Conservation (phyloP, 2,329 filamentous ascomycete species). For the Aspergillus tamarii region DNA sequence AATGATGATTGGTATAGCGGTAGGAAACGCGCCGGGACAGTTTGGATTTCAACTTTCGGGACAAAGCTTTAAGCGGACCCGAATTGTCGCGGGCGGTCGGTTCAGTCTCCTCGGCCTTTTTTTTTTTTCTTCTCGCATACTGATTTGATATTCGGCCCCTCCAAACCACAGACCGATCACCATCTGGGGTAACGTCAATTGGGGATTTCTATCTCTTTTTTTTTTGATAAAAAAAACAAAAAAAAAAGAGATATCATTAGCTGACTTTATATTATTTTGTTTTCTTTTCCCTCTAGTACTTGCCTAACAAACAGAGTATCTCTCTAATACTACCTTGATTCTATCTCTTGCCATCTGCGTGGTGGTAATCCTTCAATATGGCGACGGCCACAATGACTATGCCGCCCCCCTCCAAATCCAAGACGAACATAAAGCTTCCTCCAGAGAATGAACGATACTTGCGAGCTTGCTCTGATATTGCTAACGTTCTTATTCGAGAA, state of each 20-base stretch:
- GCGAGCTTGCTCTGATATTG: conserved; percentile 93
- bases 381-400: conserved; percentile 65
- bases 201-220: not conserved
- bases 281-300: not conserved
- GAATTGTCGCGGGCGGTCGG: conserved; percentile 34
- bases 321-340: not conserved
- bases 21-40: conserved; percentile 29
- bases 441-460: conserved; percentile 95
- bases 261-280: not conserved
- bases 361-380: conserved; percentile 49
- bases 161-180: not conserved
- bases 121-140: conserved; percentile 1
- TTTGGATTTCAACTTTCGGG: conserved; percentile 34
- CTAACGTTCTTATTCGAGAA: conserved; percentile 90
- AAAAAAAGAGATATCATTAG: not conserved
- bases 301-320: not conserved
- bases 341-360: not conserved
- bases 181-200: not conserved
- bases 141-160: not conserved
- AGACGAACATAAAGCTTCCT: conserved; percentile 75
- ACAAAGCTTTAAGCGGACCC: conserved; percentile 43
- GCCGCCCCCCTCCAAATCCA: conserved; percentile 57
- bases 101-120: conserved; percentile 23
- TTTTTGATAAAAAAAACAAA: not conserved
- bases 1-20: conserved; percentile 23